A percentile compares a stretch with the other conserved stretches of the same genome.
phyloP scores from a whole-genome alignment of 106 monocot species.

The Phalaenopsis aphrodite region DNA sequence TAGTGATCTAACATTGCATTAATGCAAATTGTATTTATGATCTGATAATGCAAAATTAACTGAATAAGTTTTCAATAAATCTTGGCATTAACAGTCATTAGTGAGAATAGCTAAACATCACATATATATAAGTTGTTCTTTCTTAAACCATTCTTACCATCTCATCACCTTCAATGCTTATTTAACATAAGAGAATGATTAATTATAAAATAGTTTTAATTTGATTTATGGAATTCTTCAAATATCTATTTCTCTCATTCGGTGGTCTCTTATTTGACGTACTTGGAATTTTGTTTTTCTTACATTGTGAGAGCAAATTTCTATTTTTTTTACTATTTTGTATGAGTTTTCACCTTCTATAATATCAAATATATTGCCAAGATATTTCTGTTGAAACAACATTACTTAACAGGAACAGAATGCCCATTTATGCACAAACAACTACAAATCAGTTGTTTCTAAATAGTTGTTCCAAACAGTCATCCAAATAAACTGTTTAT shows the following conservation, averaged over 20 bases:
- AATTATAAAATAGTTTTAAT: neutral
- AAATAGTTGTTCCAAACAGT: no score
- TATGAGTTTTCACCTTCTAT: no score
- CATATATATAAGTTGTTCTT: neutral
- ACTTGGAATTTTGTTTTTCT: no score
- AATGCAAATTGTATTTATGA: neutral
- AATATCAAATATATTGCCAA: no score
- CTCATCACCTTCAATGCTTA: neutral
- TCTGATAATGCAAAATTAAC: neutral
- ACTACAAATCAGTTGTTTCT: no score
- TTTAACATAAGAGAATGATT: neutral
- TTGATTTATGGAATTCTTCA: neutral
- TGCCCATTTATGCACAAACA: no score
- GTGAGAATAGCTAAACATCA: neutral
- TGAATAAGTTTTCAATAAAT: neutral
- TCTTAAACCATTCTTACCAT: neutral
- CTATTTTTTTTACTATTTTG: no score
- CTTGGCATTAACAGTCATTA: neutral
- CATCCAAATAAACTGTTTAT: no score
- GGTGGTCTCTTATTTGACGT: neutral
- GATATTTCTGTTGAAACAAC: no score
- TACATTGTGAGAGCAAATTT: no score
- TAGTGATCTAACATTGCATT: neutral
- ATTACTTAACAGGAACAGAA: no score
- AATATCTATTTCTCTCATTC: neutral